Base-by-base conservation (phyloP, 148 eudicot species). In the Beta vulgaris region DNA sequence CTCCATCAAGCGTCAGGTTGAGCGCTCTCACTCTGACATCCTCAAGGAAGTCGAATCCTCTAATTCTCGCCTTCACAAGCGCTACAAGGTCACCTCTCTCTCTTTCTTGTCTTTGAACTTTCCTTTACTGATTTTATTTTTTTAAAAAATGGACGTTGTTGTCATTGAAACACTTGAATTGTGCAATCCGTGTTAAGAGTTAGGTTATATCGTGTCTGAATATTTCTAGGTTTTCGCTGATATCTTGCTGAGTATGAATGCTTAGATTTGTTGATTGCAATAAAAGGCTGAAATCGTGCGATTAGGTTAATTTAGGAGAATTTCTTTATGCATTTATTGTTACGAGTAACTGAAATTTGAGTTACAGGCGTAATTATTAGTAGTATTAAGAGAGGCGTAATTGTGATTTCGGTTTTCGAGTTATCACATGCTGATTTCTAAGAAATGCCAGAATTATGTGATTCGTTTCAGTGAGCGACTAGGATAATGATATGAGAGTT, bases 31-130 rank as follows among this genome's bases (percentile, higher is more conserved):
- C 54, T 69, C 84, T 4, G 97, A 89, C 79, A 85, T 91, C 58
- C 16, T 85, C 64, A 91, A 89, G 87, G 97, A 89, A 25, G 46
- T 83, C 16, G 91, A 91, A 32, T 84, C 90, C 19, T 82, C 89
- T 63, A 77, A 87, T 39, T 89, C 88, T 75, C 90, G 90, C 60
- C 91, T 91, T 54, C 86, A 89, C 21, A 91, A 88, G 59, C 91
- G 93, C 34, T 68, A 78, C 72, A 89, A 89, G 93, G 97, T 88
- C 36, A 72, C 48, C 32, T 78, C 57, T 78, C 72, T 75, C 69
- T 51, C 71, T 74, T 64, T 57, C 62, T 76, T 64, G 0, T 32
- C 55, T n/a, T 26, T 73, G 2, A 58, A 1, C 37, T 0, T 66
- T n/a, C n/a, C n/a, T 63, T 1, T 67, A 25, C 3, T 6, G n/a